Evolutionary conservation across 2,329 filamentous ascomycete genomes (phyloP).

Genomic region (Botrytis fabae): DNA sequence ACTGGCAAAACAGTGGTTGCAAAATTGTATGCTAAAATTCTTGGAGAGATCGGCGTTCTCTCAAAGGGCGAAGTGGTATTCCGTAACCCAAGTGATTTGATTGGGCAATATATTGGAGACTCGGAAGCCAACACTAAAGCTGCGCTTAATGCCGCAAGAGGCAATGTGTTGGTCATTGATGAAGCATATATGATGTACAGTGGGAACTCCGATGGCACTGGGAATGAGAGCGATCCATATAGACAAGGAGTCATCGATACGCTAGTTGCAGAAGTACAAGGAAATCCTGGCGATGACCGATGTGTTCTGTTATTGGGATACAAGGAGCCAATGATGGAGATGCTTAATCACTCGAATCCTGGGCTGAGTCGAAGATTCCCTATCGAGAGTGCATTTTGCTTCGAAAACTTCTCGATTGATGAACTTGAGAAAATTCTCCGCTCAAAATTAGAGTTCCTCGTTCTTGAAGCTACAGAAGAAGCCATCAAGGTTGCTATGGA

Average conservation of each 20-base stretch:
- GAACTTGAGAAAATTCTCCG: conserved; percentile 56
- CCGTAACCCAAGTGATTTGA: conserved; percentile 43
- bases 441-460: conserved; percentile 50
- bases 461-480: conserved; percentile 46
- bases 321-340: conserved; percentile 60
- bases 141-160: conserved; percentile 62
- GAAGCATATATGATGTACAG: conserved; percentile 56
- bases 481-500: conserved; percentile 55
- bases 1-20: conserved; percentile 76
- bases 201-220: conserved; percentile 28
- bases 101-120: conserved; percentile 56
- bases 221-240: conserved; percentile 55
- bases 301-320: conserved; percentile 70
- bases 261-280: conserved; percentile 70
- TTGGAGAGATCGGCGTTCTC: conserved; percentile 59
- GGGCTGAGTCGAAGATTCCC: conserved; percentile 67
- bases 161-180: conserved; percentile 55
- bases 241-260: conserved; percentile 70
- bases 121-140: conserved; percentile 70
- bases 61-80: conserved; percentile 52
- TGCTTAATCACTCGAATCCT: conserved; percentile 59
- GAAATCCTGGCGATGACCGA: conserved; percentile 66
- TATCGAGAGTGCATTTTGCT: conserved; percentile 60
- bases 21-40: conserved; percentile 67
- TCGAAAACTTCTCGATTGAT: conserved; percentile 63